These are phyloP conservation scores for Rutstroemia sp. DNA, from an alignment of 2,329 filamentous ascomycete genomes.

Conservation along the genomic window DNA sequence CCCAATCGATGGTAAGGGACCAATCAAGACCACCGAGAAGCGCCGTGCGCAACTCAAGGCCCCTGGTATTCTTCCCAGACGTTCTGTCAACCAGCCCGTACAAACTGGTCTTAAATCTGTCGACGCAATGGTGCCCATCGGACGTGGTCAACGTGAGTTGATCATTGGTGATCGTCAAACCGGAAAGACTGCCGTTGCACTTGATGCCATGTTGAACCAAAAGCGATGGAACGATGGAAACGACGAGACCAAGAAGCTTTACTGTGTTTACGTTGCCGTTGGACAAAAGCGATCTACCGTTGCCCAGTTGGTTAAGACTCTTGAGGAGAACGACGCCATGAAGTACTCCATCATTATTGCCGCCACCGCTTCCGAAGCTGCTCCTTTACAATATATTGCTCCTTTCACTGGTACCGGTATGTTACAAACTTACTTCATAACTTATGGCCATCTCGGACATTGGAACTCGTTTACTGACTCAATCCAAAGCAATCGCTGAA, in stretches of 20 bases:
- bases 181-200: conserved; percentile 97
- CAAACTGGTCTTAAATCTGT: conserved; percentile 99
- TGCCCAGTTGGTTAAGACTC: conserved; percentile 98
- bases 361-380: conserved; percentile 94
- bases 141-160: conserved; percentile 99
- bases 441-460: not conserved
- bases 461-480: not conserved
- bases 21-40: conserved; percentile 83
- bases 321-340: conserved; percentile 99
- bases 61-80: conserved; percentile 93
- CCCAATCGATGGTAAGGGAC: conserved; percentile 99
- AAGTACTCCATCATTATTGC: conserved; percentile 89
- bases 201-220: conserved; percentile 98
- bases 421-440: not conserved
- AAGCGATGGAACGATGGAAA: conserved; percentile 86
- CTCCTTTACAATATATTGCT: conserved; percentile 87
- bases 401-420: conserved; percentile 67
- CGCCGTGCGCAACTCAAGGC: conserved; percentile 98
- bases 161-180: conserved; percentile 99
- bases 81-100: conserved; percentile 95
- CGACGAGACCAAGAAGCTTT: conserved; percentile 97
- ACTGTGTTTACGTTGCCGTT: conserved; percentile 98
- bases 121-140: conserved; percentile 99
- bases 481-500: conserved; percentile 40
- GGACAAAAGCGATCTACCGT: conserved; percentile 99